These are phyloP conservation scores for Corylus avellana DNA, from an alignment of 306 rosid species.

Conservation along the genomic window DNA sequence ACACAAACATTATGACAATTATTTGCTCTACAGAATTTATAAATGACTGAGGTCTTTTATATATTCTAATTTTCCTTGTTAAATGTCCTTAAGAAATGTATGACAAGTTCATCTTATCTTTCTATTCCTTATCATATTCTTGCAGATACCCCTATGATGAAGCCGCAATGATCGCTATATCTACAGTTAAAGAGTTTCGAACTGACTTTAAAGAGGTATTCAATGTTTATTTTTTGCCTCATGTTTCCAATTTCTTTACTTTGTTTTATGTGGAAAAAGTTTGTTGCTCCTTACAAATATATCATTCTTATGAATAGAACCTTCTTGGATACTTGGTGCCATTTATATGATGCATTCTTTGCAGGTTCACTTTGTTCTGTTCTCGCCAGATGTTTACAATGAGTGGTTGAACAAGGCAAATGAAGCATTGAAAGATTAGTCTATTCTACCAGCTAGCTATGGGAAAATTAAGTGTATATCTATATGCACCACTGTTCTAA, in stretches of 20 bases:
- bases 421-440: constrained; percentile 52
- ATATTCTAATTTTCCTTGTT: neutral
- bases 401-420: constrained; percentile 63
- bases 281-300: too few relatives aligned
- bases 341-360: constrained; percentile 12
- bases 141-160: constrained; percentile 74
- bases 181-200: constrained; percentile 59
- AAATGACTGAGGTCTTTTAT: neutral
- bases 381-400: constrained; percentile 50
- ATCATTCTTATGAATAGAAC: too few relatives aligned
- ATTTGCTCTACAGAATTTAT: neutral
- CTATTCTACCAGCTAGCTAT: constrained; percentile 1
- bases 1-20: neutral
- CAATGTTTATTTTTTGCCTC: neutral
- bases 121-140: constrained; percentile 14
- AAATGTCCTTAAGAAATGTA: neutral
- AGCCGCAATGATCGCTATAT: constrained; percentile 72
- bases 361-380: constrained; percentile 85
- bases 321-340: too few relatives aligned
- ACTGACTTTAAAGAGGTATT: constrained; percentile 76
- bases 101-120: constrained; percentile 7
- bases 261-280: constrained; percentile 4
- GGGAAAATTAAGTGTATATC: neutral
- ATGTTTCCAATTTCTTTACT: neutral
- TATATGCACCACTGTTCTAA: neutral